Evolutionary conservation across 768 basidiomycete genomes (phyloP).

Genomic region (Boletus vermiculosoides): DNA sequence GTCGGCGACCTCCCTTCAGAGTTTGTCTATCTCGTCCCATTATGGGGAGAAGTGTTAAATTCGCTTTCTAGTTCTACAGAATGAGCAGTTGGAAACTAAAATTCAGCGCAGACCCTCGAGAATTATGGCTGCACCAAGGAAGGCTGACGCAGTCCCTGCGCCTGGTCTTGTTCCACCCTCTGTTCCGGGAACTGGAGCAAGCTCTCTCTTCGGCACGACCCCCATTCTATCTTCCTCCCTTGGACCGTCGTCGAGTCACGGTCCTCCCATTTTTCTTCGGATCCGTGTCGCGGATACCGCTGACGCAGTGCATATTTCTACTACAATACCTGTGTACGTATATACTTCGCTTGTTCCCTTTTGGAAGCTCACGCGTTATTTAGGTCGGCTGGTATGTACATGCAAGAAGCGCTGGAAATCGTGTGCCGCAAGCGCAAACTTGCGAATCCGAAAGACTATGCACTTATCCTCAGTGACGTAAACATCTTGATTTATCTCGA

Average conservation of each 20-base stretch:
- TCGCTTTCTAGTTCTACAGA: slow-evolving; percentile 60
- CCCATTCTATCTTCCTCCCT: slow-evolving; percentile 62
- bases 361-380: background rate
- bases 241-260: slow-evolving; percentile 68
- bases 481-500: slow-evolving; percentile 87
- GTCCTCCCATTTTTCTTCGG: slow-evolving; percentile 80
- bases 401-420: slow-evolving; percentile 91
- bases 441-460: slow-evolving; percentile 74
- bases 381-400: slow-evolving; percentile 90
- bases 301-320: slow-evolving; percentile 82
- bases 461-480: slow-evolving; percentile 59
- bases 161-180: slow-evolving; percentile 40
- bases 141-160: slow-evolving; percentile 45
- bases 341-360: background rate
- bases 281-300: slow-evolving; percentile 78
- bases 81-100: slow-evolving; percentile 72
- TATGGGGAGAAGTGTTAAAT: background rate
- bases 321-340: slow-evolving; percentile 87
- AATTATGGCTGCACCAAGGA: slow-evolving; percentile 59
- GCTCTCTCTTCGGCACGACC: slow-evolving; percentile 49
- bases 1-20: slow-evolving; percentile 68
- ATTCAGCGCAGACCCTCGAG: slow-evolving; percentile 79
- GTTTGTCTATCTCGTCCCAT: slow-evolving; percentile 40
- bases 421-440: slow-evolving; percentile 72
- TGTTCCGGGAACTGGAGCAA: slow-evolving; percentile 40